Evolutionary conservation across 75 land plant genomes (phyloP), one percentile per base, ranked within the genome.

Genomic region (Azolla pinnata): DNA sequence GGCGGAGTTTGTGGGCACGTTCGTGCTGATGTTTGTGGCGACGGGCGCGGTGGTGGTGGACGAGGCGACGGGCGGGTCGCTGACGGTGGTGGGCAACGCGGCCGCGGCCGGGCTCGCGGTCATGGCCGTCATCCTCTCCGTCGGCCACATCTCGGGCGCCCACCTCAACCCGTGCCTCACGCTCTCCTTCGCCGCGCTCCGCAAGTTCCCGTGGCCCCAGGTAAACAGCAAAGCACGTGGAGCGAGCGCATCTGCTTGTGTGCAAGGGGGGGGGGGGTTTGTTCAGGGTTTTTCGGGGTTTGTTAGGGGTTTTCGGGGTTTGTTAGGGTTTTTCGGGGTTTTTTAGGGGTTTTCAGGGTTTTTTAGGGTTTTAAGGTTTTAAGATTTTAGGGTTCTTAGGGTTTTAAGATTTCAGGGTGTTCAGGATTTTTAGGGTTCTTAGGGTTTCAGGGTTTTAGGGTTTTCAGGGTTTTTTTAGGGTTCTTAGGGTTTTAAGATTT

Each of bases 131-230:
- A 87, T 91, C 59, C 74, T 82, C 5, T 67, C 97, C 2, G 80
- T 79, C 0, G 97, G 97, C 27, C 97, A 91, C 72, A 91, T 91
- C 67, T 91, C 97, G 0, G 97, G 97, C 0, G 97, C 97, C 10
- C 97, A 91, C 52, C 64, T 82, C 17, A 91, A 91, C 67, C 97
- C 97, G 0, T 70, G 89, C 4, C 70, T 91, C 54, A 91, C 95
- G 26, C 76, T 91, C 20, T 78, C 95, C 44, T 87, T 91, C 47
- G 92, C 97, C 3, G 64, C 82, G 5, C 61, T 82, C 5, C 95
- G 97, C 44, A 93, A 91, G 61, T 91, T 91, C 67, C 97, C 97
- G 0, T 91, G 91, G 88, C 48, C 55, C 18, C 92, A 91, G 33
- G 97, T 84, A 8, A 71, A 78, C 18, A 47, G 4, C 10, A 47